Evolutionary conservation across 2,329 filamentous ascomycete genomes (phyloP).

Genomic region (Ceratocystiopsis brevicomis): DNA sequence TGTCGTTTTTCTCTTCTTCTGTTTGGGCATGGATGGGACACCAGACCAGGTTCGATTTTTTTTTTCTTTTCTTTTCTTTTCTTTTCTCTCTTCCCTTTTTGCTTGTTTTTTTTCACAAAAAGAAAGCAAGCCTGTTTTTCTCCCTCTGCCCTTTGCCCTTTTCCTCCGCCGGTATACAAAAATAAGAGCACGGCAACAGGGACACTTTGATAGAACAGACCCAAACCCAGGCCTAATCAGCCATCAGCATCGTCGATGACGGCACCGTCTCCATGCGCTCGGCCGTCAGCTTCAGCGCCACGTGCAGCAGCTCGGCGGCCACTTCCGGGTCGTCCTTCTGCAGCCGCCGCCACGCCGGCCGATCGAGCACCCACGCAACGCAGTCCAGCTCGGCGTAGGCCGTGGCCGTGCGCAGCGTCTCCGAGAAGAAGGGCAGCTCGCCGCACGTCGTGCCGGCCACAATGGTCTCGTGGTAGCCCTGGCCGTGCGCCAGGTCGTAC

Average conservation of each 20-base stretch:
- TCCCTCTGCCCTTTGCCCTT: no score
- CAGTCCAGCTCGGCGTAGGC: constrained; percentile 67
- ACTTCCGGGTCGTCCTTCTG: constrained; percentile 58
- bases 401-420: constrained; percentile 72
- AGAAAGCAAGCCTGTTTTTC: neutral
- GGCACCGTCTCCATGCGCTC: constrained; percentile 50
- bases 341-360: constrained; percentile 50
- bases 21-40: no score
- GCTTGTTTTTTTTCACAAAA: neutral
- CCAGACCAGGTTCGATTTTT: neutral
- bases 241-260: constrained; percentile 10
- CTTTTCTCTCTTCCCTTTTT: neutral
- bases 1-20: neutral
- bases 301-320: constrained; percentile 63
- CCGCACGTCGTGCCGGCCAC: constrained; percentile 89
- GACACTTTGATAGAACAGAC: neutral
- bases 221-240: constrained; percentile 1
- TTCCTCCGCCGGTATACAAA: neutral
- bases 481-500: constrained; percentile 75
- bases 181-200: neutral
- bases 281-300: constrained; percentile 83
- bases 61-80: neutral
- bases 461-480: constrained; percentile 69
- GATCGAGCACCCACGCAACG: constrained; percentile 64
- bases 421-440: constrained; percentile 88